These are phyloP conservation scores for Castanopsis chinensis DNA, from an alignment of 306 rosid species.

Conservation along the genomic window DNA sequence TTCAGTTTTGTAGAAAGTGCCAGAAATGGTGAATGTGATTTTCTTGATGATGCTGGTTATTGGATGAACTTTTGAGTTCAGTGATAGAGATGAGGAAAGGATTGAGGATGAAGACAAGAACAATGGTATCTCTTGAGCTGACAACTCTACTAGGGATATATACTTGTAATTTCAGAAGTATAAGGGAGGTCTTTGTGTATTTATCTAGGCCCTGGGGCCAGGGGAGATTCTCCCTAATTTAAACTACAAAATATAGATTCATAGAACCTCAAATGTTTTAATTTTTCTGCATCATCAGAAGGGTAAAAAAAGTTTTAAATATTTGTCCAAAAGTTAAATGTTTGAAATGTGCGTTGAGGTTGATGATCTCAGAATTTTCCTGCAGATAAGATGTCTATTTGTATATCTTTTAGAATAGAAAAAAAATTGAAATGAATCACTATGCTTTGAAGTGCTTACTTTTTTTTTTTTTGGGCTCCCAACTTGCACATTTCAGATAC, in stretches of 20 bases:
- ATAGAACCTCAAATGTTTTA: neutral
- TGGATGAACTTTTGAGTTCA: neutral
- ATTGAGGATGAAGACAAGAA: neutral
- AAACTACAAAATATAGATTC: neutral
- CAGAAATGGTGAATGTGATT: neutral
- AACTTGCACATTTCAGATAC: conserved; percentile 48
- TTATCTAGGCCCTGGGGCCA: neutral
- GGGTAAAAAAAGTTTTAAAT: too few species aligned
- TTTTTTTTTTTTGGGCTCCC: neutral
- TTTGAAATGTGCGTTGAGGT: neutral
- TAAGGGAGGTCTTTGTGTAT: neutral
- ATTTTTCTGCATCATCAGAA: neutral
- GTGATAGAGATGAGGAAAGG: neutral
- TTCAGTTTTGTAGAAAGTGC: neutral
- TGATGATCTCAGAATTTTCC: neutral
- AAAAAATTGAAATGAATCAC: neutral
- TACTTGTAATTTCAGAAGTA: neutral
- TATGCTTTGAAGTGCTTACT: neutral
- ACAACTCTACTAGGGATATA: neutral
- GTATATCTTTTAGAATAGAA: neutral
- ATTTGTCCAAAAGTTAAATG: too few species aligned
- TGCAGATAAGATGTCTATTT: neutral
- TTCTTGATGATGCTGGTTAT: neutral
- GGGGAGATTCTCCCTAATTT: neutral
- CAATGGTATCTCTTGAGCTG: neutral